A percentile compares a stretch with the other conserved stretches of the same genome.
These are phyloP conservation scores for Leptographium flavum DNA, from an alignment of 2,329 filamentous ascomycete genomes.

Conservation along the genomic window DNA sequence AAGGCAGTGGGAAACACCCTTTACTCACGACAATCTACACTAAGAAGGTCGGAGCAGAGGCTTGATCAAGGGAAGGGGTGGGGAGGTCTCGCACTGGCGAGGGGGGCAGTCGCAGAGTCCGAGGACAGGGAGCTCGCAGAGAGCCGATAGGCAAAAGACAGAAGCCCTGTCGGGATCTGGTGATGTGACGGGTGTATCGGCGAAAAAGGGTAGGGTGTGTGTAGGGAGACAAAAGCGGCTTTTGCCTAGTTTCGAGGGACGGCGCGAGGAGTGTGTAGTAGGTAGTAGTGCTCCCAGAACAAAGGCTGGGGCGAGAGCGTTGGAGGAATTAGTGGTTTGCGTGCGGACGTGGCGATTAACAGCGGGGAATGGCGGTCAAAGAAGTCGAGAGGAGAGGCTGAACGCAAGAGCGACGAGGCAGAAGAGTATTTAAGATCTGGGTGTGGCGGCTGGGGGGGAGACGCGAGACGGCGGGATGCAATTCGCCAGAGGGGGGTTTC, in stretches of 20 bases:
- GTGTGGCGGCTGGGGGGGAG: not conserved
- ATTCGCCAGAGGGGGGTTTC: not conserved
- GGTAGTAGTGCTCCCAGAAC: not conserved
- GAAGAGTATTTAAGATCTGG: not conserved
- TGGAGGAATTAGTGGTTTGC: not conserved
- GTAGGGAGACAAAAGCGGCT: not conserved
- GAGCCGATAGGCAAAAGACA: too few relatives aligned
- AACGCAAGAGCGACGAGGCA: not conserved
- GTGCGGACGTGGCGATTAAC: not conserved
- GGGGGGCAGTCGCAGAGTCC: not conserved
- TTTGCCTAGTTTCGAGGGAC: not conserved
- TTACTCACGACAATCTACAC: slow-evolving; percentile 30
- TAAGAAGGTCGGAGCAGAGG: slow-evolving; percentile 27
- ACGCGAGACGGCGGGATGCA: not conserved
- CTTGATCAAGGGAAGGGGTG: slow-evolving; percentile 15
- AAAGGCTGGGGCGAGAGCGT: not conserved
- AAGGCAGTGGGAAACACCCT: slow-evolving; percentile 20
- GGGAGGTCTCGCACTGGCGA: not conserved
- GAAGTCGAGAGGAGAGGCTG: not conserved
- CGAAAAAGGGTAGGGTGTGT: not conserved
- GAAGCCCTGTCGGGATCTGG: too few relatives aligned
- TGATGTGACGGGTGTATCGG: not conserved
- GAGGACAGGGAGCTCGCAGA: too few relatives aligned
- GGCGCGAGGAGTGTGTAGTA: not conserved
- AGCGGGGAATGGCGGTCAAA: not conserved